Percentiles rank a stretch among this genome's conserved stretches.
Conservation (phyloP, 345 rosid genomes). For the Hibiscus trionum region DNA sequence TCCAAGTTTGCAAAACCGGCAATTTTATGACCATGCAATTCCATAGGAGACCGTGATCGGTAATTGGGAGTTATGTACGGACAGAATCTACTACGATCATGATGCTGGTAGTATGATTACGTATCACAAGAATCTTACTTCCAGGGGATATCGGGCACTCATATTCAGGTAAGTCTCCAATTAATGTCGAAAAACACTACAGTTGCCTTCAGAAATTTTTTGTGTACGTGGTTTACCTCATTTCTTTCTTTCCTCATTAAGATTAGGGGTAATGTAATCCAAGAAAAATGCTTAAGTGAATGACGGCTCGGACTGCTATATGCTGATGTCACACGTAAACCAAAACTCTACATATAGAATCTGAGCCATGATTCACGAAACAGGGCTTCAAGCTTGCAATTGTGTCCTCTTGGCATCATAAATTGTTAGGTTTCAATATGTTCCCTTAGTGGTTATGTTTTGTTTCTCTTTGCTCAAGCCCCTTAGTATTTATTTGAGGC, state of each 20-base stretch:
- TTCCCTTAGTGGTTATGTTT: background rate
- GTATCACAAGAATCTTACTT: constrained; percentile 73
- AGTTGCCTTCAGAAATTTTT: too few relatives aligned
- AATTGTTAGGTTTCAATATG: background rate
- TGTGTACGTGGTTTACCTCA: too few relatives aligned
- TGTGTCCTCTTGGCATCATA: background rate
- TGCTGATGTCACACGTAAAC: background rate
- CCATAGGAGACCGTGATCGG: constrained; percentile 40
- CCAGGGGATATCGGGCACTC: constrained; percentile 64
- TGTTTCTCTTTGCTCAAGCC: background rate
- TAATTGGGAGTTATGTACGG: constrained; percentile 47
- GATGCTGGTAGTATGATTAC: constrained; percentile 79
- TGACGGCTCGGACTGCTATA: background rate
- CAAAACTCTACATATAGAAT: background rate
- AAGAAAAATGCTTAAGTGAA: background rate
- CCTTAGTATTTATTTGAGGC: background rate
- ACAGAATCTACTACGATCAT: constrained; percentile 26
- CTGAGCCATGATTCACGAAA: background rate
- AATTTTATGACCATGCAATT: background rate
- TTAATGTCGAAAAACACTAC: too few relatives aligned
- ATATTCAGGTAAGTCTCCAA: constrained; percentile 56
- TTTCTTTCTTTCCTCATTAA: too few relatives aligned
- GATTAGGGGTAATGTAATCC: background rate
- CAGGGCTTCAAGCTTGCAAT: background rate
- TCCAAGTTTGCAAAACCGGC: background rate